A percentile compares a stretch with the other conserved stretches of the same genome.
phyloP scores from a whole-genome alignment of 2,329 filamentous ascomycete species.

The Apiospora saccharicola region DNA sequence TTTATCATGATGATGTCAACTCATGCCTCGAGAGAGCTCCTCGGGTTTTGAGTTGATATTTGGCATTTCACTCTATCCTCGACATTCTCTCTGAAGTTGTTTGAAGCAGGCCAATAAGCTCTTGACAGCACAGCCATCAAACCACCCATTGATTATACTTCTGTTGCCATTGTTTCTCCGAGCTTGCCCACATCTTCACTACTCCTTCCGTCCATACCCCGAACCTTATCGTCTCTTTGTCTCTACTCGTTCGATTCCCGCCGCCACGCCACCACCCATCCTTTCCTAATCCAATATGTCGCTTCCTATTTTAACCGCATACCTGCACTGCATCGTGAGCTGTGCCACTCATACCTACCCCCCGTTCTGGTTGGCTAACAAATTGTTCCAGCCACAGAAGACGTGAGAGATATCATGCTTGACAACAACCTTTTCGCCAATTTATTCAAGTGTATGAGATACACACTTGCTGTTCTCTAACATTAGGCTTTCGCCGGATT shows the following conservation, averaged over 20 bases:
- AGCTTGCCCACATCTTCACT: not conserved
- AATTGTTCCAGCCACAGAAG: conserved; percentile 23
- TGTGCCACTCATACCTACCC: conserved; percentile 15
- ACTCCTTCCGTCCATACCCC: not conserved
- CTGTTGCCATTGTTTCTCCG: not conserved
- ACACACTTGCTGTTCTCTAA: conserved; percentile 21
- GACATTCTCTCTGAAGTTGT: not conserved
- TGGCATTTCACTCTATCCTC: not conserved
- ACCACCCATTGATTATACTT: not conserved
- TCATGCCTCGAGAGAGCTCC: not conserved
- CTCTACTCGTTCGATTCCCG: conserved; percentile 14
- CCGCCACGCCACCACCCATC: not conserved
- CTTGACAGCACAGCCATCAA: not conserved
- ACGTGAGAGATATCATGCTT: conserved; percentile 29
- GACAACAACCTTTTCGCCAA: conserved; percentile 19
- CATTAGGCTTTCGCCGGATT: conserved; percentile 13
- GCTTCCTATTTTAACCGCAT: not conserved
- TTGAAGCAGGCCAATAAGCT: not conserved
- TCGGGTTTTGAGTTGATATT: not conserved
- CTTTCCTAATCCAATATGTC: conserved; percentile 16
- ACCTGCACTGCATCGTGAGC: conserved; percentile 18
- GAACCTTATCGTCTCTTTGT: conserved; percentile 15
- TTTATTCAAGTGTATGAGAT: conserved; percentile 1
- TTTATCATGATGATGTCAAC: conserved; percentile 18
- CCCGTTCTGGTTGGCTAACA: conserved; percentile 4